Base-by-base conservation (phyloP, 306 rosid species). In the Fragaria vesca region DNA sequence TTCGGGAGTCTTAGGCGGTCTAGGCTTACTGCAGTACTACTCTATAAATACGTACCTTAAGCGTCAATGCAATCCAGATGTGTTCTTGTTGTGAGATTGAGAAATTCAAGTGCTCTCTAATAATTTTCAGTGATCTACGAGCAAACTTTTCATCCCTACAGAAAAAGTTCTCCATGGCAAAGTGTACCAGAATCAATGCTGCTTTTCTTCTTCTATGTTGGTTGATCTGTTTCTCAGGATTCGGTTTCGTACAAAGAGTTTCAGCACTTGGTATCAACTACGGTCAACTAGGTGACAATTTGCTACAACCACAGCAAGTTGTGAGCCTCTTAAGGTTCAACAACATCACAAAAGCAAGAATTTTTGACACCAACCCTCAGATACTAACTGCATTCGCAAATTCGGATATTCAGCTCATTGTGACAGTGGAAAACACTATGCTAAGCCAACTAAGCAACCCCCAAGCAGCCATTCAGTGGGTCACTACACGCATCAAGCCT, bases 381-480 rank as follows among this genome's bases (percentile, higher is more conserved):
- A 38, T 95, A 58, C 80, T 93, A 36, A 72, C 83, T 1, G 74
- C 97, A 80, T 91, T 95, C 52, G 88, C 99, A 12, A 89, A 93
- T 52, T 93, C 97, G 50, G 85, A 78, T 48, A 58, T 91, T 12
- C 97, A 93, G 40, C 82, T 95, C 7, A 86, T 89, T 20, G 99
- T 95, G 36, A 95, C 97, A 0, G 85, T 95, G 0, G 97, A 95
- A 32, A 95, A 95, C 28, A 75, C 75, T 62, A 79, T 91, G 80
- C 71, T 95, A 5, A 77, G 78, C 54, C 90, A 93, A 20, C 72
- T 95, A 34, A 85, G 73, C 80, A 91, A 93, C 70, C 91, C 96
- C 2, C 88, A 93, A 65, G 91, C 86, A 84, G 97, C 96, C 48
- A 79, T 85, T 61, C 91, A 91, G 52, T 95, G 97, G 99, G 97